These are phyloP conservation scores for Chlorella variabilis DNA, from an alignment of 163 green algal species.

Conservation along the genomic window DNA sequence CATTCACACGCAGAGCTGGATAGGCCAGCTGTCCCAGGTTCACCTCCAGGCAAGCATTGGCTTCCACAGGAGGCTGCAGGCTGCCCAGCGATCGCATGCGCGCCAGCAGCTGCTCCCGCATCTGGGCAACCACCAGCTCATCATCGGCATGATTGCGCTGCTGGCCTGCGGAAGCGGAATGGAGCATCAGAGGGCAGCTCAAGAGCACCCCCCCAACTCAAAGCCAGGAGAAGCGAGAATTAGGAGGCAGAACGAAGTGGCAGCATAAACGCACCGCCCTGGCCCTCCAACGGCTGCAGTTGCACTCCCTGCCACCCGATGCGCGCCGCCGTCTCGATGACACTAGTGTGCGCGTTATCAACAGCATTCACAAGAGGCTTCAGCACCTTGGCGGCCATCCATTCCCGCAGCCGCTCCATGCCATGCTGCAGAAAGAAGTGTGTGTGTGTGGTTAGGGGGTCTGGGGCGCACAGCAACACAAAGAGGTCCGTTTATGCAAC, in stretches of 20 bases:
- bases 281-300: constrained; percentile 24
- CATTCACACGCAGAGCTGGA: background rate
- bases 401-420: constrained; percentile 77
- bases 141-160: constrained; percentile 41
- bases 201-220: background rate
- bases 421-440: constrained; percentile 39
- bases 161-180: too few relatives aligned
- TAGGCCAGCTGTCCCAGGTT: background rate
- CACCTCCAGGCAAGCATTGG: constrained; percentile 39
- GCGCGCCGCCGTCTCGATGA: constrained; percentile 20
- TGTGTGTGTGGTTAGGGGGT: background rate
- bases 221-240: background rate
- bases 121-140: constrained; percentile 38
- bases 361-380: constrained; percentile 52
- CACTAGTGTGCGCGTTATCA: constrained; percentile 30
- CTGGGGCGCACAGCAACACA: too few relatives aligned
- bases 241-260: background rate
- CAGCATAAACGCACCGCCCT: background rate
- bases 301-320: constrained; percentile 39
- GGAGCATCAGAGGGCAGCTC: background rate
- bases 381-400: constrained; percentile 66
- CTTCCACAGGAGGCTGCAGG: constrained; percentile 13
- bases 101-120: constrained; percentile 35
- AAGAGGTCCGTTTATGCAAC: too few relatives aligned
- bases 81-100: constrained; percentile 18